Evolutionary conservation across 345 rosid species (phyloP).

Genomic region (Eucalyptus globulus): DNA sequence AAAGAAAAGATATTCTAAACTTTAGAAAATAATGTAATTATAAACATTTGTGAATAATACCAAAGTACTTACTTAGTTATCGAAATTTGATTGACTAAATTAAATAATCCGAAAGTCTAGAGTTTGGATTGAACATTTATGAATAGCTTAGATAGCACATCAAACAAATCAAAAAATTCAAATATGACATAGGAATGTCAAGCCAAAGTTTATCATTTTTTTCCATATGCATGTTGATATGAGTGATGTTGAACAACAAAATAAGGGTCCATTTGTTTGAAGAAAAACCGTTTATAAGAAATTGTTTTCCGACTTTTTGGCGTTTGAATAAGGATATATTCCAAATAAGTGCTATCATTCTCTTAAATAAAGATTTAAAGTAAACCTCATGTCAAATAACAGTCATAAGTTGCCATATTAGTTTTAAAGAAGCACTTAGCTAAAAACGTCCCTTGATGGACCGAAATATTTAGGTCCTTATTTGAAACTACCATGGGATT

Average conservation of each 20-base stretch:
- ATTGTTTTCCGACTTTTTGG: accelerated
- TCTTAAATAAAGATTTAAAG: accelerated
- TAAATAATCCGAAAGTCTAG: background rate
- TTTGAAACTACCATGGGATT: accelerated
- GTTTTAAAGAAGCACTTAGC: too few relatives aligned
- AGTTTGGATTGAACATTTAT: background rate
- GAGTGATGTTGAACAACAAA: background rate
- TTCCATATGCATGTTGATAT: background rate
- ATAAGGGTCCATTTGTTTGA: too few relatives aligned
- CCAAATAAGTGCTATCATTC: accelerated
- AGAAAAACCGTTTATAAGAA: accelerated
- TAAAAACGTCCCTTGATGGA: too few relatives aligned
- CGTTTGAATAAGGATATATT: too few relatives aligned
- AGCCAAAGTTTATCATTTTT: background rate
- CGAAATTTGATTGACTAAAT: background rate
- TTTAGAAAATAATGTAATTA: background rate
- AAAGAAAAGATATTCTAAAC: background rate
- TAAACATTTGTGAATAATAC: background rate
- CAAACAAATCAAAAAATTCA: background rate
- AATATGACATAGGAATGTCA: background rate
- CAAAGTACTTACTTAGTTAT: background rate
- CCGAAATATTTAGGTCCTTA: accelerated
- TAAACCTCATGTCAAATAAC: accelerated
- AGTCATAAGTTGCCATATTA: accelerated
- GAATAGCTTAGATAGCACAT: background rate